Evolutionary conservation across 257 asterid genomes (phyloP).

Genomic region (Solanum pennellii): DNA sequence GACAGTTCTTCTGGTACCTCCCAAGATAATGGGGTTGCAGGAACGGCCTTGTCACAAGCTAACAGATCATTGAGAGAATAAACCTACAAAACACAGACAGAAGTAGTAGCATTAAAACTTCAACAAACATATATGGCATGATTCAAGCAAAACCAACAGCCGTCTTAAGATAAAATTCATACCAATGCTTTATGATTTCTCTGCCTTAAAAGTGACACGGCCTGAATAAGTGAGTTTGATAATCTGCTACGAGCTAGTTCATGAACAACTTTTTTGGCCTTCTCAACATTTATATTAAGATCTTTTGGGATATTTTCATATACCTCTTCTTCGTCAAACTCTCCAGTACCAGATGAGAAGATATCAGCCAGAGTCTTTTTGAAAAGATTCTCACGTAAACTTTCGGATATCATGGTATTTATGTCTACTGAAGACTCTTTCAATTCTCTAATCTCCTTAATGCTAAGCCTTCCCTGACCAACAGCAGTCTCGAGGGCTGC

Average conservation of each 20-base stretch:
- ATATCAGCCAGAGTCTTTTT: constrained; percentile 63
- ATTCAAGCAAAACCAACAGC: not conserved
- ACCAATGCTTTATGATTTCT: constrained; percentile 74
- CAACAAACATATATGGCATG: not conserved
- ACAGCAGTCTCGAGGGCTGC: constrained; percentile 93
- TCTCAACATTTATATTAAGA: constrained; percentile 51
- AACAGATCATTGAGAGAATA: constrained; percentile 76
- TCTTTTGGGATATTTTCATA: constrained; percentile 74
- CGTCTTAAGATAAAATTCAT: constrained; percentile 8
- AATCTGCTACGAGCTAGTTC: constrained; percentile 61
- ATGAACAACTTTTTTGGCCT: constrained; percentile 59
- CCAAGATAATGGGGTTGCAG: constrained; percentile 71
- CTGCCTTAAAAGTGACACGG: constrained; percentile 79
- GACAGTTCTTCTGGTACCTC: constrained; percentile 71
- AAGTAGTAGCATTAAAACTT: not conserved
- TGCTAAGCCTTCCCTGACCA: constrained; percentile 80
- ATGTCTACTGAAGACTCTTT: constrained; percentile 76
- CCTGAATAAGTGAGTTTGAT: constrained; percentile 81
- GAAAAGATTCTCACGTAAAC: constrained; percentile 72
- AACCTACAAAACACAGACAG: constrained; percentile 32
- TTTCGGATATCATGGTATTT: constrained; percentile 63
- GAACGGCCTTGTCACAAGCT: constrained; percentile 95
- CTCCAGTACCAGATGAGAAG: constrained; percentile 96
- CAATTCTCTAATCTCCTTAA: constrained; percentile 81
- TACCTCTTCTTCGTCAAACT: constrained; percentile 76